These are phyloP conservation scores for Hydnum rufescens DNA, from an alignment of 768 basidiomycete genomes.

Conservation along the genomic window DNA sequence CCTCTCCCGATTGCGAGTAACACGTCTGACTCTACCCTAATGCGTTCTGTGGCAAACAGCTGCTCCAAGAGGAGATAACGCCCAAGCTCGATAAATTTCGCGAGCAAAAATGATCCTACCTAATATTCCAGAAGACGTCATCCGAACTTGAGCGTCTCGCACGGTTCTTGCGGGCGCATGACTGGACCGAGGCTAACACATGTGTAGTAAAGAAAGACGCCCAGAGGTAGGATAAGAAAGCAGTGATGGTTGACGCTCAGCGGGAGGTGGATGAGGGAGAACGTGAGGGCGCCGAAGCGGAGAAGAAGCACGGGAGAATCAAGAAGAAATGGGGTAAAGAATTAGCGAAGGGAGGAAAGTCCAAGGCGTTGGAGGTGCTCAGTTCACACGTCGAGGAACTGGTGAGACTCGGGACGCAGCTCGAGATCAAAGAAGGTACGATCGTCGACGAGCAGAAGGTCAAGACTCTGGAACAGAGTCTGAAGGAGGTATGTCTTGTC, in stretches of 20 bases:
- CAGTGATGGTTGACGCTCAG: constrained; percentile 22
- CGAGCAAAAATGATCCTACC: constrained; percentile 67
- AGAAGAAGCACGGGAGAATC: constrained; percentile 46
- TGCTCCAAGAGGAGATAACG: constrained; percentile 75
- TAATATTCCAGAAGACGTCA: constrained; percentile 77
- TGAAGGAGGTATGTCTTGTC: constrained; percentile 33
- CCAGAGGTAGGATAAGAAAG: constrained; percentile 31
- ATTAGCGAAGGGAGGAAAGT: constrained; percentile 79
- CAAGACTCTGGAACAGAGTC: constrained; percentile 29
- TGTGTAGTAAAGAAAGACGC: constrained; percentile 34
- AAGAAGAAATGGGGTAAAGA: constrained; percentile 66
- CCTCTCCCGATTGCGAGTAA: constrained; percentile 7
- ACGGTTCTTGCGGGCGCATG: constrained; percentile 66
- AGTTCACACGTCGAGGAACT: constrained; percentile 58
- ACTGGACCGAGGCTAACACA: constrained; percentile 51
- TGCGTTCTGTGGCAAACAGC: constrained; percentile 12
- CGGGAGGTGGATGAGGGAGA: constrained; percentile 27
- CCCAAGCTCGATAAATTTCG: constrained; percentile 88
- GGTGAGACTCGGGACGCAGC: constrained; percentile 66
- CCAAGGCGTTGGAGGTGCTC: constrained; percentile 69
- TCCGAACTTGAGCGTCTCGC: constrained; percentile 74
- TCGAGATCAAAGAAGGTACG: constrained; percentile 55
- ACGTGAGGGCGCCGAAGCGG: constrained; percentile 40
- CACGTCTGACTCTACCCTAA: not conserved
- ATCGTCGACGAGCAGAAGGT: constrained; percentile 60